These are phyloP conservation scores for Entomortierella chlamydospora DNA, from an alignment of 192 early-diverging fungal species.

Conservation along the genomic window DNA sequence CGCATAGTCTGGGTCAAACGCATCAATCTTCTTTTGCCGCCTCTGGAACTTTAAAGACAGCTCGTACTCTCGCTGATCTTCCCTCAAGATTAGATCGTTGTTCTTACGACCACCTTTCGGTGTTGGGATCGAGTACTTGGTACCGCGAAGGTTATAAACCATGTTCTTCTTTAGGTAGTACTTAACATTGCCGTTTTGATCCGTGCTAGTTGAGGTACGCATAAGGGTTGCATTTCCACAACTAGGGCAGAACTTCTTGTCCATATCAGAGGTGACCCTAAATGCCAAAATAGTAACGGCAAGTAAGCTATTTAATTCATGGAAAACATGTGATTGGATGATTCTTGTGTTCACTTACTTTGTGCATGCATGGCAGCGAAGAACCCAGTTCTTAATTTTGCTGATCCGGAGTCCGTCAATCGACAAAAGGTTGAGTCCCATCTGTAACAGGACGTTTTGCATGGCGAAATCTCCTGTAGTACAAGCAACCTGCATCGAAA, in stretches of 20 bases:
- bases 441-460: constrained; percentile 97
- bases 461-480: constrained; percentile 94
- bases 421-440: constrained; percentile 87
- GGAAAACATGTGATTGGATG: not conserved
- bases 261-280: constrained; percentile 86
- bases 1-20: constrained; percentile 77
- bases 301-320: too few relatives aligned
- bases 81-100: constrained; percentile 84
- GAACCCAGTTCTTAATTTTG: constrained; percentile 86
- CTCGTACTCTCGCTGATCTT: constrained; percentile 91
- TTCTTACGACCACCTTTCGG: constrained; percentile 83
- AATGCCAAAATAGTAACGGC: not conserved
- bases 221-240: constrained; percentile 93
- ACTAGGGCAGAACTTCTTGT: constrained; percentile 90
- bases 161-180: constrained; percentile 93
- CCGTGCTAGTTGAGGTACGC: constrained; percentile 84
- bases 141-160: constrained; percentile 89
- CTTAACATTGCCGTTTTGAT: constrained; percentile 80
- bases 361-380: constrained; percentile 95
- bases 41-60: constrained; percentile 64
- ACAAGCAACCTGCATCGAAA: constrained; percentile 83
- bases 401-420: constrained; percentile 84
- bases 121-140: constrained; percentile 87
- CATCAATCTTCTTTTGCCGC: constrained; percentile 66
- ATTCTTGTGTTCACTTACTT: constrained; percentile 60